Conservation (phyloP, 768 basidiomycete species). For the Amylocystis lapponica region DNA sequence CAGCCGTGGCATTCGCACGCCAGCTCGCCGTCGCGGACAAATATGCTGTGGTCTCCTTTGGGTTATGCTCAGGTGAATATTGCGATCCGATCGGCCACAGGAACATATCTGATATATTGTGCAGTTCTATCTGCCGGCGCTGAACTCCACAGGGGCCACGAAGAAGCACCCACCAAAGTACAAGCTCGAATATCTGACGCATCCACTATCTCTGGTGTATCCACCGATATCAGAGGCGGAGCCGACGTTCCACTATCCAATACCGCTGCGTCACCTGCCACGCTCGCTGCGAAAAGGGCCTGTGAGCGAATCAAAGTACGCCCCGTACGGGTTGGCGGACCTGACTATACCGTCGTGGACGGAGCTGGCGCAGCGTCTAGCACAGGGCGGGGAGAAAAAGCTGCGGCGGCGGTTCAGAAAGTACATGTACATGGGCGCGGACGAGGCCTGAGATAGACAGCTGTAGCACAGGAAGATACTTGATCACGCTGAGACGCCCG, state of each 20-base stretch:
- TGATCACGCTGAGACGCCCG: too few relatives aligned
- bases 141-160: constrained; percentile 40
- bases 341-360: constrained; percentile 77
- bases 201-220: constrained; percentile 38
- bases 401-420: constrained; percentile 59
- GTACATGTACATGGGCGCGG: constrained; percentile 66
- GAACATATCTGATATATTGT: background rate
- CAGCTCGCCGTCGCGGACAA: constrained; percentile 64
- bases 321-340: constrained; percentile 70
- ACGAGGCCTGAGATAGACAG: constrained; percentile 9
- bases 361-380: constrained; percentile 56
- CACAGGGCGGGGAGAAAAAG: constrained; percentile 42
- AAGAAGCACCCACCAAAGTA: constrained; percentile 50
- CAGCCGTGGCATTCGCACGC: constrained; percentile 57
- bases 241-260: constrained; percentile 38
- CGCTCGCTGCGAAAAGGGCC: constrained; percentile 36
- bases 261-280: constrained; percentile 55
- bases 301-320: constrained; percentile 42
- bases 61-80: constrained; percentile 81
- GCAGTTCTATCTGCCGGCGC: constrained; percentile 62
- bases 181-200: constrained; percentile 78
- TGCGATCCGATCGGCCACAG: constrained; percentile 1
- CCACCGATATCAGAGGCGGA: constrained; percentile 21
- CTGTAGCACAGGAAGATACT: too few relatives aligned
- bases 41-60: constrained; percentile 65